Evolutionary conservation across 2,329 filamentous ascomycete genomes (phyloP), one percentile per base, ranked within the genome.

Genomic region (Fonsecaea pugnacius): DNA sequence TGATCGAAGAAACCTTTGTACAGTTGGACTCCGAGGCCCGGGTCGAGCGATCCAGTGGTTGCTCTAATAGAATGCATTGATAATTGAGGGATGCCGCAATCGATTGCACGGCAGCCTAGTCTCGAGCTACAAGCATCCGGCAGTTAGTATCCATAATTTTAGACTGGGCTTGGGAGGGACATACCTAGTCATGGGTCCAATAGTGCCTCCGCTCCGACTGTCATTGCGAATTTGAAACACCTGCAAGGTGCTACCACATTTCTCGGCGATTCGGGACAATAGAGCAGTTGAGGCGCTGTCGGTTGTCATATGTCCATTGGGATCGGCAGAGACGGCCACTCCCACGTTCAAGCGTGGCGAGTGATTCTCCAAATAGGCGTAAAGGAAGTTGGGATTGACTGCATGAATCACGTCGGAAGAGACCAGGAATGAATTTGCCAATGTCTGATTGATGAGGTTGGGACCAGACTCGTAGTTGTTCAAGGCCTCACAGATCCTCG

Each of bases 221-320:
- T 98, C 95, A 75, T 98, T 99, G 63, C 95, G 83, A 75, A 98
- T 98, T 83, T 96, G 92, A 83, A 98, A 98, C 5, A 90, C 82
- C 78, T 98, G 95, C 60, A 96, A 83, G 54, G 84, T 86, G 62
- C 86, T 87, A 57, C 82, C 91, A 66, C 83, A 85, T 64, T 91
- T 87, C 70, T 92, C 88, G 7, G 92, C 93, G 43, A 96, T 86
- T 30, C 91, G 85, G 70, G 89, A 86, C 38, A 98, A 80, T 65
- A 98, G 85, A 4, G 92, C 88, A 3, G 91, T 91, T 10, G 91
- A 95, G 18, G 96, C 87, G 61, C 89, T 87, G 74, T 98, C 93
- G 2, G 94, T 97, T 3, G 94, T 96, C 91, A 97, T 96, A 79
- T 98, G 92, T 4, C 92, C 95, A 73, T 97, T 97, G 58, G 88